Evolutionary conservation across 2,329 filamentous ascomycete species (phyloP), one percentile per base, ranked within the genome.

Genomic region (Truncatella angustata): DNA sequence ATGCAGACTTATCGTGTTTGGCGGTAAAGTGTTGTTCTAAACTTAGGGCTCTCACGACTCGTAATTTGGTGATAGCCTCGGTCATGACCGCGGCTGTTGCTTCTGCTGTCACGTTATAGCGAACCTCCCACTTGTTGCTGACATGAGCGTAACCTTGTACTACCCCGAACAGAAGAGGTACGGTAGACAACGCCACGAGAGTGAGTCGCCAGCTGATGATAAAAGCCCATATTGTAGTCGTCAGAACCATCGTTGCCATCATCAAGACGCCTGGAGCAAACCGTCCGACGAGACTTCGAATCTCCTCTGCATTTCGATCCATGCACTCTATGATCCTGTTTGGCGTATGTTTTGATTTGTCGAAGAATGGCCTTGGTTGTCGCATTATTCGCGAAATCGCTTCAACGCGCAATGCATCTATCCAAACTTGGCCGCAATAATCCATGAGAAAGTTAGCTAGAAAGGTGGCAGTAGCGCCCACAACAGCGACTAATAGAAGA

Each of bases 251-350:
- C 48, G 83, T 70, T 0, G 76, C 64, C 3, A 88, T 85, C 9
- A 87, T 81, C 12, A 92, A 75, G 1, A 87, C 68, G 49, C 88
- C 82, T 1, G 88, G 87, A 1, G 86, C 77, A 62, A 96, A 96
- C 1, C 88, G 82, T 2, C 89, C 88, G 0, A 96, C 77, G 0
- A 97, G 73, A 59, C 90, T 91, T 7, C 89, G 82, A 82, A 94
- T 92, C 64, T 96, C 91, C 65, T 97, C 91, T 0, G 87, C 88
- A 60, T 90, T 89, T 14, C 87, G 81, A 61, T 96, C 90, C 0
- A 97, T 78, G 40, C 81, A 87, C 54, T 90, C 85, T 1, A 79
- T 84, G 37, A 97, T 76, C 2, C 78, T 76, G 1, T 77, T 74
- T 0, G 87, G 73, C 0, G 79, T 82, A 66, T 94, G 88, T 30